Base-by-base conservation (phyloP, 2,329 filamentous ascomycete species). In the Ramichloridium luteum region DNA sequence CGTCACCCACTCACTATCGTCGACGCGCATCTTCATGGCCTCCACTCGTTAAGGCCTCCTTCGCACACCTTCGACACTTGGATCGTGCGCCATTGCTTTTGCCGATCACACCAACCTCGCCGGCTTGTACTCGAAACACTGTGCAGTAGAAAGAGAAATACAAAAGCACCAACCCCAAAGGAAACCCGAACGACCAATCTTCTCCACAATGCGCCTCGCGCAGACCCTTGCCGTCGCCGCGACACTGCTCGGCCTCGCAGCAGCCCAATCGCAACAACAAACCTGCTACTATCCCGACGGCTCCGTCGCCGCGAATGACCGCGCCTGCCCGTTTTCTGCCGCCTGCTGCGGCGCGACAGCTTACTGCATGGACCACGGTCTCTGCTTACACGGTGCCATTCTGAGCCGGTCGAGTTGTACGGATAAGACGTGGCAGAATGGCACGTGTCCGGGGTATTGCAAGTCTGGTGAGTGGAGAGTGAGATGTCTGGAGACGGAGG, bases 271-370 rank as follows among this genome's bases (percentile, higher is more conserved):
- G 3, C n/a, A n/a, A n/a, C n/a, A n/a, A n/a, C n/a, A n/a, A n/a
- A n/a, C n/a, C n/a, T 53, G 50, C 37, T 53, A 48, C 29, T 52
- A 44, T 22, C 48, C 50, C 1, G 47, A 51, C 27, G 46, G 46
- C 15, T 30, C 40, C 6, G 42, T 40, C 6, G 20, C 35, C 6
- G 49, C 50, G 10, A 38, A 30, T n/a, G 43, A 51, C 31, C 35
- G 43, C 10, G 36, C 45, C 11, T 51, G 48, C 35, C 32, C 34
- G 25, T 35, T 25, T 11, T 28, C 32, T 11, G 28, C 22, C 4
- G 35, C 33, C 9, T 55, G 52, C 32, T 55, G 52, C 31, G 38
- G 36, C 6, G 33, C 43, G 12, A 37, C 42, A 25, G 39, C 48
- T 5, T 51, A 49, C 29, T 54, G 52, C 31, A 26, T 54, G 43